Evolutionary conservation across 345 rosid species (phyloP), one percentile per base, ranked within the genome.

Genomic region (Euphorbia lathyris): DNA sequence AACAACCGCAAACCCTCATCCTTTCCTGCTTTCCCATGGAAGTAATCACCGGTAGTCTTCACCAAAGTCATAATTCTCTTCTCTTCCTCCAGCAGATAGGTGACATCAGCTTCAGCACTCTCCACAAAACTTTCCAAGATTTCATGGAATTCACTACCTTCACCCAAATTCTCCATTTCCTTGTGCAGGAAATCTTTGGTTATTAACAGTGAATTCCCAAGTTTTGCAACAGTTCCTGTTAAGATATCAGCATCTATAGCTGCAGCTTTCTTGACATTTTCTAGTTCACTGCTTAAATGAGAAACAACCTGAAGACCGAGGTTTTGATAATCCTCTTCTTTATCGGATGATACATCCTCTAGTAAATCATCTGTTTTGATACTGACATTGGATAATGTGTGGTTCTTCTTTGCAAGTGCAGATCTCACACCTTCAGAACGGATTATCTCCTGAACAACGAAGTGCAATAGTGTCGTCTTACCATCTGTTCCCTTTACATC

Each of bases 401-500:
- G 80, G 80, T 88, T 87, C 76, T 85, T 85, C 67, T 82, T 84
- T 32, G 76, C 79, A 72, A 95, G 97, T 0, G 92, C 96, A 34
- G 99, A 96, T 81, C 89, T 85, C 62, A 84, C 66, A 60, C 99
- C 98, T 88, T 96, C 99, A 1, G 96, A 76, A 55, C 98, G 93
- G 58, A 86, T 82, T 68, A 96, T 90, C 86, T 96, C 99, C 79
- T 82, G 98, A 65, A 96, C 93, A 56, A 96, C 99, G 43, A 96
- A 96, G 77, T 96, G 99, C 77, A 96, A 83, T 30, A 96, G 93
- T 1, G 99, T 96, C 34, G 97, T 96, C 86, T 96, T 96, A 30
- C 98, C 97, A 81, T 96, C 99, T 19, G 73, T 78, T 73, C 99
- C 99, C 78, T 92, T 96, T 25, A 96, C 99, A 52, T 96, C 99